A percentile compares a stretch with the other conserved stretches of the same genome.
Conservation (phyloP, 1,284 basidiomycete species). For the Ustilago cynodontis region DNA sequence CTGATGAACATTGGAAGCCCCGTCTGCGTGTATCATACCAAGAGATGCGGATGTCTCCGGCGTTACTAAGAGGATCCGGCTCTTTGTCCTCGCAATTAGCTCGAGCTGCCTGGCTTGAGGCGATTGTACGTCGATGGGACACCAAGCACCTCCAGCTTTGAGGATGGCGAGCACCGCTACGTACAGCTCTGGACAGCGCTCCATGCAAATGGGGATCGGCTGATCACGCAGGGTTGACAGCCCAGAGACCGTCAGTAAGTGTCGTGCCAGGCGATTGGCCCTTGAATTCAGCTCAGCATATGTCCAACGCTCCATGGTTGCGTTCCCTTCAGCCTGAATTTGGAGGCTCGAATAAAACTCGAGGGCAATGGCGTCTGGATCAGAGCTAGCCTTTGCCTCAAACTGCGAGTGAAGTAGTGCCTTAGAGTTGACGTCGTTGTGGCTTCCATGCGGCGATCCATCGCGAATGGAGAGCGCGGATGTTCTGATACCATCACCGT, state of each 20-base stretch:
- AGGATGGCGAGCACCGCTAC: slow-evolving; percentile 26
- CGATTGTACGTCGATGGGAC: slow-evolving; percentile 56
- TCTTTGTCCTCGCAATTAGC: slow-evolving; percentile 32
- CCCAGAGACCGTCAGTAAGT: slow-evolving; percentile 12
- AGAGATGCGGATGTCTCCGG: slow-evolving; percentile 10
- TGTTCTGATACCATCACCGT: neutral
- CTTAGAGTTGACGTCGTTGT: too few relatives aligned
- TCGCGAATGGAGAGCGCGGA: too few relatives aligned
- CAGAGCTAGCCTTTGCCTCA: slow-evolving; percentile 2
- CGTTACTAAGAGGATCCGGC: slow-evolving; percentile 25
- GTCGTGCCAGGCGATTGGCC: neutral
- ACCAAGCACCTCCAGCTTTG: slow-evolving; percentile 51
- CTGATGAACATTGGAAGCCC: too few relatives aligned
- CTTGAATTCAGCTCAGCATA: too few relatives aligned
- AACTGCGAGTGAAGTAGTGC: slow-evolving; percentile 20
- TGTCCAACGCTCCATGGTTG: too few relatives aligned
- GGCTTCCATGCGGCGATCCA: too few relatives aligned
- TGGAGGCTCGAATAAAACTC: slow-evolving; percentile 9
- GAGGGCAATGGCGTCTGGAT: slow-evolving; percentile 13
- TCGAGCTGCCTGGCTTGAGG: slow-evolving; percentile 49
- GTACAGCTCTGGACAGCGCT: slow-evolving; percentile 22
- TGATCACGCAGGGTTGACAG: slow-evolving; percentile 9
- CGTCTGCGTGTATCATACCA: neutral
- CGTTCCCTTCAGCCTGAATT: too few relatives aligned
- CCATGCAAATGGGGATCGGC: slow-evolving; percentile 27